Conservation (phyloP, 352 stramenopile species). For the Globisporangium alternatum region DNA sequence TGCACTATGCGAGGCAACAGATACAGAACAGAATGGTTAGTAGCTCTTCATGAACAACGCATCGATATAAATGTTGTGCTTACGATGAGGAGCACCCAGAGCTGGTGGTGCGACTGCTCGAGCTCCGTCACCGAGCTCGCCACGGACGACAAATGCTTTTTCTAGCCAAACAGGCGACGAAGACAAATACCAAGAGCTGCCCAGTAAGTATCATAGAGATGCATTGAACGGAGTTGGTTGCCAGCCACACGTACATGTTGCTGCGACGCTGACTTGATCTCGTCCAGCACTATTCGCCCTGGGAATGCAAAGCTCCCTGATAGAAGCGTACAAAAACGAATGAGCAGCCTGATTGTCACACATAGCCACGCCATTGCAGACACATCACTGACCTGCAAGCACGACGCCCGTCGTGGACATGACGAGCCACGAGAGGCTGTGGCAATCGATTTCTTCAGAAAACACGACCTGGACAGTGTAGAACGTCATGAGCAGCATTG, state of each 20-base stretch:
- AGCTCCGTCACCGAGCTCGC: conserved; percentile 40
- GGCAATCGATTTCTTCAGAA: conserved; percentile 60
- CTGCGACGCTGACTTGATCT: conserved; percentile 49
- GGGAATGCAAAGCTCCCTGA: conserved; percentile 62
- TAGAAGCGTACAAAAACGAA: neutral
- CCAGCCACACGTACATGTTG: conserved; percentile 37
- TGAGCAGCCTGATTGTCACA: neutral
- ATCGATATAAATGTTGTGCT: conserved; percentile 3
- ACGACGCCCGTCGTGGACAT: conserved; percentile 60
- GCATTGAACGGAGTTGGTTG: neutral
- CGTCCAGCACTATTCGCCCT: conserved; percentile 52
- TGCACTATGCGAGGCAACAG: conserved; percentile 34
- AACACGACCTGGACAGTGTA: conserved; percentile 48
- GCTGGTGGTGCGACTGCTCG: conserved; percentile 64
- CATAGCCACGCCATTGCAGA: neutral
- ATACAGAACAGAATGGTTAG: neutral
- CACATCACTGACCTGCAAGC: conserved; percentile 42
- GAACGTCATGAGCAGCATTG: conserved; percentile 54
- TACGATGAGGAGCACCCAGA: conserved; percentile 68
- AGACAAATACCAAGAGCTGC: neutral
- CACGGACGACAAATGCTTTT: conserved; percentile 34
- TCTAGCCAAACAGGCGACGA: conserved; percentile 12
- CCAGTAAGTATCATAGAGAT: neutral
- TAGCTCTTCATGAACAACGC: neutral
- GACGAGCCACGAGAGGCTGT: conserved; percentile 63